Evolutionary conservation across 768 basidiomycete species (phyloP), one percentile per base, ranked within the genome.

Genomic region (Gyrodon lividus): DNA sequence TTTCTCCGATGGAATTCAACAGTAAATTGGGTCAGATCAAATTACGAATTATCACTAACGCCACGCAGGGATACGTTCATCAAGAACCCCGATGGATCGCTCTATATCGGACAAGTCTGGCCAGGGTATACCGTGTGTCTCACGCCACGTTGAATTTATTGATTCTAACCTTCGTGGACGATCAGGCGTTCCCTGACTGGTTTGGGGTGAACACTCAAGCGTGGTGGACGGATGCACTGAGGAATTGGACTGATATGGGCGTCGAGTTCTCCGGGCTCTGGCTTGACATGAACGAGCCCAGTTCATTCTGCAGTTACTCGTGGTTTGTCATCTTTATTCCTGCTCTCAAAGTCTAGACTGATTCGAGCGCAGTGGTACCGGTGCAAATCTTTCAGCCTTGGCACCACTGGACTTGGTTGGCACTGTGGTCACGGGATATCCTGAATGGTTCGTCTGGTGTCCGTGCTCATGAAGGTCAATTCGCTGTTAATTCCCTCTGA

Each of bases 101-200:
- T 84, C 59, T 90, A 86, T 64, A 62, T 88, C 1, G 89, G 89
- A 10, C 76, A 83, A 61, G 87, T 89, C 8, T 90, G 86, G 87
- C 87, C 88, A 14, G 86, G 88, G 20, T 84, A 80, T 66, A 84
- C 85, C 6, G 86, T 82, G 31, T 16, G 75, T 61, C 30, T 26
- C 4, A 6, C 41, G 14, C 4, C 13, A 9, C 5, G 5, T 12
- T 17, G n/a, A 12, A 5, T 40, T n/a, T 13, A 2, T 12, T 33
- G 6, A 9, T 16, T 31, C 43, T 31, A 17, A 55, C 7, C 37
- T 23, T 33, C 35, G 3, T 19, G 17, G 26, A 10, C n/a, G 13
- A 14, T 39, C 33, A 78, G 80, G 77, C 74, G 26, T 85, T 81
- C 63, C 81, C 82, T 0, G 83, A 85, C 57, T 84, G 80, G 81